Evolutionary conservation across 2,329 filamentous ascomycete genomes (phyloP), one percentile per base, ranked within the genome.

Genomic region (Sclerotinia subarctica): DNA sequence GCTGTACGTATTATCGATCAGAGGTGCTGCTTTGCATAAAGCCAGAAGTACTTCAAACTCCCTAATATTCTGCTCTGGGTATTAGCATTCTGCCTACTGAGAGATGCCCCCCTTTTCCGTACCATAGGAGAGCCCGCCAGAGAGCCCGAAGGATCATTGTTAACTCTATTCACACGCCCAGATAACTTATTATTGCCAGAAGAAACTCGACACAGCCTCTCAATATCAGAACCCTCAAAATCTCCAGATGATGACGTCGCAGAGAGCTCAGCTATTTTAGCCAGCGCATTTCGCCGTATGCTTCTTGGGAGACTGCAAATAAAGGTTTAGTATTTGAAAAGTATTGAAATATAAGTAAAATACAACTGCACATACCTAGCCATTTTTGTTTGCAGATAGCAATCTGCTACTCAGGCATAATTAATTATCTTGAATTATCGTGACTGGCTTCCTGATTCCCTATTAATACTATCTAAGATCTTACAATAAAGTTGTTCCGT

Each of bases 31-130:
- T 80, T 94, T 94, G 82, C 94, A 98, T 35, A 99, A 84, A 54
- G 95, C 93, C 35, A 98, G 81, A 35, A 99, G 85, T 65, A 96
- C 91, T 78, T 99, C 94, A 73, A 97, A 90, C 82, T 99, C 96
- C 75, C 92, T 89, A 66, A 94, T 88, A 65, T 89, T 92, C 93
- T 96, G 56, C 38, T 24, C 47, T n/a, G 19, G n/a, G 26, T 51
- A 46, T 69, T 58, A 69, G 60, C 49, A 59, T 70, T 52, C 38
- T 56, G 29, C 53, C 49, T 7, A 42, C 19, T 11, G 17, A 15
- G 24, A 32, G 26, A 53, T 11, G 7, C 44, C 32, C 24, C 13
- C 38, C 44, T 53, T 17, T 51, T 42, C 59, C 59, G 72, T 80
- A 90, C 87, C 87, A 90, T 90, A 17, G 87, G 87, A 66, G 85